Evolutionary conservation across 2,329 filamentous ascomycete species (phyloP).

Genomic region (Curvularia sp.): DNA sequence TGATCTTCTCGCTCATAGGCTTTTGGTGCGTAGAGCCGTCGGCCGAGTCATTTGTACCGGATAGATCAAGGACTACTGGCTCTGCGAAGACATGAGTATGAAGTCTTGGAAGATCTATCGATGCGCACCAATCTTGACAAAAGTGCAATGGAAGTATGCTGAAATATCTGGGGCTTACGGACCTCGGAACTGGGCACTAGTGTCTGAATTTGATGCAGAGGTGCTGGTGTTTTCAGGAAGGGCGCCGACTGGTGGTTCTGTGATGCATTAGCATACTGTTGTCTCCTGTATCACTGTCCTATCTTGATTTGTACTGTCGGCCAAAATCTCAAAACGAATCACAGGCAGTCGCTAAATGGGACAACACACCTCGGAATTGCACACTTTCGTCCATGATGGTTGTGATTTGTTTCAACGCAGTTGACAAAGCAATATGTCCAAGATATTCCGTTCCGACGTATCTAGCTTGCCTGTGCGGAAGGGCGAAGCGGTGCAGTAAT

Average conservation of each 20-base stretch:
- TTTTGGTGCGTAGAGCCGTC: not conserved
- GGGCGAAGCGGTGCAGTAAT: slow-evolving; percentile 2
- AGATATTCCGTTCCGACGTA: slow-evolving; percentile 3
- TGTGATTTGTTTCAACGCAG: not conserved
- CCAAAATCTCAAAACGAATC: not conserved
- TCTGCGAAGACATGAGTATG: slow-evolving; percentile 3
- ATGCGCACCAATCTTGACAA: not conserved
- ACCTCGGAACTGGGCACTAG: slow-evolving; percentile 17
- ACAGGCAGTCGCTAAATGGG: not conserved
- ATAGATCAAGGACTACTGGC: slow-evolving; percentile 3
- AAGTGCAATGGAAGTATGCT: not conserved
- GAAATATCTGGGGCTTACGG: not conserved
- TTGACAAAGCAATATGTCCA: not conserved
- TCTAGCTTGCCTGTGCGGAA: not conserved
- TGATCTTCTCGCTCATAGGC: slow-evolving; percentile 14
- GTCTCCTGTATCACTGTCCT: not conserved
- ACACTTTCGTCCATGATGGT: slow-evolving; percentile 10
- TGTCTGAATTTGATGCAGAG: not conserved
- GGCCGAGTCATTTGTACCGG: not conserved
- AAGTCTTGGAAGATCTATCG: not conserved
- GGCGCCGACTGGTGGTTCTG: slow-evolving; percentile 12
- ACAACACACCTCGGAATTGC: slow-evolving; percentile 19
- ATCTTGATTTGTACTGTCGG: not conserved
- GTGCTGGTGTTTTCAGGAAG: slow-evolving; percentile 9
- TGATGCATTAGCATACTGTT: not conserved